Evolutionary conservation across 768 basidiomycete genomes (phyloP), one percentile per base, ranked within the genome.

Genomic region (Rhizopogon vesiculosus): DNA sequence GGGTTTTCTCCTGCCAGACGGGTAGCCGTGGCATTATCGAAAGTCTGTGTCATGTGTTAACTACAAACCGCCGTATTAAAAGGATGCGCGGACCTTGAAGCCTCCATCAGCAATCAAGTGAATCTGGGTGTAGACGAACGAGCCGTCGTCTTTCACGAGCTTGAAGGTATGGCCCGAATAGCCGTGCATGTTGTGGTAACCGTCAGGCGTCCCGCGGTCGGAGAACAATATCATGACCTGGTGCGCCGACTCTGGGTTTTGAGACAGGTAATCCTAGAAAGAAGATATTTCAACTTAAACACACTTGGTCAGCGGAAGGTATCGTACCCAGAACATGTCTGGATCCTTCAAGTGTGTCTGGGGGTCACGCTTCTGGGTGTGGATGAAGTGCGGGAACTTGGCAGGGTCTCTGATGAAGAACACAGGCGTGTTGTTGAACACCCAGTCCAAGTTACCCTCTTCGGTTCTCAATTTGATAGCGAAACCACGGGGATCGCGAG

Each of bases 141-240:
- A 82, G 45, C 92, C 93, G 51, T 94, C 85, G 1, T 77, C 82
- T 74, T 93, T 93, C 72, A 89, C 78, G 72, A 93, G 84, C 70
- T 94, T 91, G 79, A 79, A 91, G 33, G 94, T 87, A 79, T 97
- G 93, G 15, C 95, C 91, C 49, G 90, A 91, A 78, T 94, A 97
- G 2, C 93, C 95, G 73, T 98, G 91, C 84, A 85, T 78, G 58
- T 86, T 76, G 72, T 90, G 85, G 75, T 76, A 94, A n/a, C 84
- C 93, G 72, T 86, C 87, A 58, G 96, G 95, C 54, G 93, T 97
- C 45, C 92, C 88, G 64, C 95, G 91, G 73, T 98, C 95, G n/a
- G 90, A 90, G 77, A 97, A 87, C 56, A 92, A 80, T 69, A 95
- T 95, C 81, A 91, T 79, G 64, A 91, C 76, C 73, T 93, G 91